Evolutionary conservation across 768 basidiomycete species (phyloP).

Genomic region (Lactifluus hygrophoroides): DNA sequence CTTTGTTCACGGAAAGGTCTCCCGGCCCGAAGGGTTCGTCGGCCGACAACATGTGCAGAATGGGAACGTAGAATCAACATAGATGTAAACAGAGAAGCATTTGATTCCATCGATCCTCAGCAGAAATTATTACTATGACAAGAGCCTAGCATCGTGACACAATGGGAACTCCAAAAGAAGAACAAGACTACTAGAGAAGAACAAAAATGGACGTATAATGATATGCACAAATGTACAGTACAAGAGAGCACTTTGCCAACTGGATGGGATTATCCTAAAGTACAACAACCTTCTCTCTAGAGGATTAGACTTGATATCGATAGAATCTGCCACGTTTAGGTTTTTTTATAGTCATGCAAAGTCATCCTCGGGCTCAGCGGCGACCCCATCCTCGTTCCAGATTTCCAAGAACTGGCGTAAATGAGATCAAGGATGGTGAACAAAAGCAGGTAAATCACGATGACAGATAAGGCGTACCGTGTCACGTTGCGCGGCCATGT

Average conservation of each 20-base stretch:
- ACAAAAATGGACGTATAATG: conserved; percentile 10
- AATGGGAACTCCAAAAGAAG: not conserved
- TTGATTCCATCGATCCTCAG: not conserved
- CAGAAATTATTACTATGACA: not conserved
- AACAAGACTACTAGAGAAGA: not conserved
- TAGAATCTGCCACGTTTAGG: not conserved
- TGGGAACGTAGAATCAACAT: not conserved
- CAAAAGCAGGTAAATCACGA: not conserved
- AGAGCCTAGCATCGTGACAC: not conserved
- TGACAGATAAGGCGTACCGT: conserved; percentile 37
- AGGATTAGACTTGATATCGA: too few species aligned
- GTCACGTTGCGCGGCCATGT: conserved; percentile 51
- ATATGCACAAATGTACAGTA: conserved; percentile 16
- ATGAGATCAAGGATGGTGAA: not conserved
- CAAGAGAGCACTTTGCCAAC: not conserved
- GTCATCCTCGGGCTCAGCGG: conserved; percentile 45
- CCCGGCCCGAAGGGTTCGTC: conserved; percentile 12
- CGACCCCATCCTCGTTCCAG: conserved; percentile 76
- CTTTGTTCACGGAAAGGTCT: conserved; percentile 39
- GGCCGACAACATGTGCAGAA: not conserved
- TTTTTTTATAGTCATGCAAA: conserved; percentile 8
- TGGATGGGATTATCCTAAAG: not conserved
- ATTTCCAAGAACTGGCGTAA: conserved; percentile 58
- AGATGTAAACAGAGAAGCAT: not conserved
- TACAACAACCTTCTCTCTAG: not conserved